A percentile compares a stretch with the other conserved stretches of the same genome.
phyloP scores from a whole-genome alignment of 129 eudicot genomes.

The Flaveria robusta region DNA sequence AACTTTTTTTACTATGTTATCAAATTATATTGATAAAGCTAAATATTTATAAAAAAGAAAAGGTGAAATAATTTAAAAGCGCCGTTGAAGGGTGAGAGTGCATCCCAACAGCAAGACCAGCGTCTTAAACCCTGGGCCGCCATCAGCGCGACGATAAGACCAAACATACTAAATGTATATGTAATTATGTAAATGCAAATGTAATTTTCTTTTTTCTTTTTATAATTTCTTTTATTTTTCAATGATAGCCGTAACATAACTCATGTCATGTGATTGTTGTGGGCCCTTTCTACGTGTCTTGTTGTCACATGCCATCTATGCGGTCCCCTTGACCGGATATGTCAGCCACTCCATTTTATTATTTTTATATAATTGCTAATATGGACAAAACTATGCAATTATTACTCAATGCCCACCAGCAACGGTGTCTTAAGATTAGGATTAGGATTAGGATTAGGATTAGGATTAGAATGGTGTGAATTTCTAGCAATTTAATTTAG shows the following conservation, averaged over 20 bases:
- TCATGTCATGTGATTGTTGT: constrained; percentile 33
- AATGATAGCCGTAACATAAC: constrained; percentile 34
- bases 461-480: too few relatives aligned
- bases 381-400: constrained; percentile 6
- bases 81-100: constrained; percentile 19
- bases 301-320: constrained; percentile 22
- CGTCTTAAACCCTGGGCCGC: constrained; percentile 21
- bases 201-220: too few relatives aligned
- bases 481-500: too few relatives aligned
- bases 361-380: neutral
- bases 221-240: too few relatives aligned
- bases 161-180: constrained; percentile 14
- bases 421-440: too few relatives aligned
- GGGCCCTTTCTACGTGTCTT: constrained; percentile 21
- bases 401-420: neutral
- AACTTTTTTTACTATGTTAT: too few relatives aligned
- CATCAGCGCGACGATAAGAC: constrained; percentile 24
- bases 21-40: too few relatives aligned
- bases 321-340: constrained; percentile 31
- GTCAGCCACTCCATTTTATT: constrained; percentile 25
- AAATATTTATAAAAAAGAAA: neutral
- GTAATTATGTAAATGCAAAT: too few relatives aligned
- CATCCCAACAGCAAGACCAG: constrained; percentile 17
- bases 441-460: too few relatives aligned
- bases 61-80: constrained; percentile 5